phyloP scores from a whole-genome alignment of 2,329 filamentous ascomycete genomes.

The Calonectria multiphialidica region DNA sequence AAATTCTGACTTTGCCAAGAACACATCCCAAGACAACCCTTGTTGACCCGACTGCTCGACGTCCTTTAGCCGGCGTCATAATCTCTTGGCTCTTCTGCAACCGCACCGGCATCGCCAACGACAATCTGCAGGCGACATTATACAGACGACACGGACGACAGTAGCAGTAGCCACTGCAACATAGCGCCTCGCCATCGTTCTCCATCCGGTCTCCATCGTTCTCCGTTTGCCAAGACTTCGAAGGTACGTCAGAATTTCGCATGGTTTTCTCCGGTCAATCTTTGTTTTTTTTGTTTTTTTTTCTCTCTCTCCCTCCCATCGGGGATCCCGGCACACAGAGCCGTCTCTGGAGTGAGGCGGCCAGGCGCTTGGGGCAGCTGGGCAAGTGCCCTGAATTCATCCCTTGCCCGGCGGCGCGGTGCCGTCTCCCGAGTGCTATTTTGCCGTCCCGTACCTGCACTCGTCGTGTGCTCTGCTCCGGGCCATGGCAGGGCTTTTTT shows the following conservation, averaged over 20 bases:
- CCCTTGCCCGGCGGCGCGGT: slow-evolving; percentile 26
- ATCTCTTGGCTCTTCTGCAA: slow-evolving; percentile 26
- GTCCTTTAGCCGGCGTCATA: slow-evolving; percentile 14
- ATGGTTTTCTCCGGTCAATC: slow-evolving; percentile 35
- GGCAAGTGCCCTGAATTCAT: slow-evolving; percentile 44
- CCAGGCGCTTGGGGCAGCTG: slow-evolving; percentile 48
- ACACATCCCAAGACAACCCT: slow-evolving; percentile 36
- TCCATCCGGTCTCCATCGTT: neutral
- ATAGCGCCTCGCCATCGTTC: neutral
- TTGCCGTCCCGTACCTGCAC: neutral
- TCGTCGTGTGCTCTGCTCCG: neutral
- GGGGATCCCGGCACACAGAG: slow-evolving; percentile 40
- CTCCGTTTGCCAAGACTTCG: slow-evolving; percentile 26
- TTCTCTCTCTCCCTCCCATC: no score
- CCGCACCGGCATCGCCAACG: neutral
- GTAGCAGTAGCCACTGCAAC: neutral
- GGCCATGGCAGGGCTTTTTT: neutral
- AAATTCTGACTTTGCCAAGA: slow-evolving; percentile 34
- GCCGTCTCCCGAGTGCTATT: neutral
- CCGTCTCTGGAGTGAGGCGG: slow-evolving; percentile 42
- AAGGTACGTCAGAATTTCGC: slow-evolving; percentile 43
- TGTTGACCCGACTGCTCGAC: slow-evolving; percentile 31
- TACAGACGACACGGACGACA: slow-evolving; percentile 25
- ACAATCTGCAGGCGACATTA: neutral
- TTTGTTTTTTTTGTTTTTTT: slow-evolving; percentile 5